Conservation (phyloP, 1,284 basidiomycete genomes). For the Malassezia japonica region DNA sequence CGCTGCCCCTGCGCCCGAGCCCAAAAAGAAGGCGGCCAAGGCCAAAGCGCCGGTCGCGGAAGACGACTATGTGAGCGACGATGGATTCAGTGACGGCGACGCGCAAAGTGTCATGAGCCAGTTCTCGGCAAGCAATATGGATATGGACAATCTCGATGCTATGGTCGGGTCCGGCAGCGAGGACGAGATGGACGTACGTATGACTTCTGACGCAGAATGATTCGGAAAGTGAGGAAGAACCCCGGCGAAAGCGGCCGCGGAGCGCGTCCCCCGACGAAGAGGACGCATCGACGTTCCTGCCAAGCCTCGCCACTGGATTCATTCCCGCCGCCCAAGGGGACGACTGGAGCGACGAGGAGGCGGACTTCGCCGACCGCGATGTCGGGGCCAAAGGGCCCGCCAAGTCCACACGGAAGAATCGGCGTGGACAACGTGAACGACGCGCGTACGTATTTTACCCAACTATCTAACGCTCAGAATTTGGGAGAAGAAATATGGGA, state of each 20-base stretch:
- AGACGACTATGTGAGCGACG: slow-evolving; percentile 12
- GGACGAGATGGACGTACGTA: neutral
- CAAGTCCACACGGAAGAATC: slow-evolving; percentile 15
- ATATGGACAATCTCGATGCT: slow-evolving; percentile 10
- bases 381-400: slow-evolving; percentile 6
- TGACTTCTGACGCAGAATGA: neutral
- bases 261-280: neutral
- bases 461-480: slow-evolving; percentile 12
- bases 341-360: slow-evolving; percentile 17
- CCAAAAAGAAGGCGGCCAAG: neutral
- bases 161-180: slow-evolving; percentile 17
- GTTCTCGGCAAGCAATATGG: neutral
- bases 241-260: neutral
- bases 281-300: slow-evolving; percentile 7
- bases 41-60: too few relatives aligned
- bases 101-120: neutral
- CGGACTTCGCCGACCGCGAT: slow-evolving; percentile 12
- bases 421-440: slow-evolving; percentile 17
- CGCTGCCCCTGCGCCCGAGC: too few relatives aligned
- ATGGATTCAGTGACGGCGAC: slow-evolving; percentile 10
- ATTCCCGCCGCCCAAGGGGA: slow-evolving; percentile 7
- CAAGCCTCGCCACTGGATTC: slow-evolving; percentile 10
- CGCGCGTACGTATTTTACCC: slow-evolving; percentile 8
- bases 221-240: neutral
- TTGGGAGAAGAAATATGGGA: slow-evolving; percentile 18